Conservation (phyloP, 805 yeast species). For the Brettanomyces sp. region DNA sequence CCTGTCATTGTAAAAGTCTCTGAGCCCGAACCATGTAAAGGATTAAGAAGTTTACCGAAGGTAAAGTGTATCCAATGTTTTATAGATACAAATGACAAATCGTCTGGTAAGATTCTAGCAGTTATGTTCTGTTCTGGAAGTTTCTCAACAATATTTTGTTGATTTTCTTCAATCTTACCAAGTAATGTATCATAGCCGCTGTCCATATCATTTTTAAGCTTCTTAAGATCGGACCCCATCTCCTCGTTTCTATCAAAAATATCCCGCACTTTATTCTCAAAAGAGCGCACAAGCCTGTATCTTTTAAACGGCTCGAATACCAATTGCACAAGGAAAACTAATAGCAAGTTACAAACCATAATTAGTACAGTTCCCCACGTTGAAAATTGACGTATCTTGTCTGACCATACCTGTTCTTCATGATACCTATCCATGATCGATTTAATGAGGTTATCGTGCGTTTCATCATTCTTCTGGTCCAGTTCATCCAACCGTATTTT, state of each 20-base stretch:
- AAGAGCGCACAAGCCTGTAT: conserved; percentile 65
- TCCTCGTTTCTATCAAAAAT: conserved; percentile 31
- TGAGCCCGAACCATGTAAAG: background rate
- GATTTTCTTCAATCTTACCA: background rate
- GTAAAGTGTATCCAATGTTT: background rate
- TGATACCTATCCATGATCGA: conserved; percentile 84
- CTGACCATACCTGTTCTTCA: conserved; percentile 98
- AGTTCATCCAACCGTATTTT: conserved; percentile 38
- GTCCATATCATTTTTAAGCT: conserved; percentile 11
- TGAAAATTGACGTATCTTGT: conserved; percentile 84
- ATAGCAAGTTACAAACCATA: conserved; percentile 75
- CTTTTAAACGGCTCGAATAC: conserved; percentile 94
- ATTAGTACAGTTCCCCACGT: conserved; percentile 94
- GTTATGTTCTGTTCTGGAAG: background rate
- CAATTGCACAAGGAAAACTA: conserved; percentile 76
- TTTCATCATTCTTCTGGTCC: conserved; percentile 58
- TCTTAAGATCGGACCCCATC: conserved; percentile 9
- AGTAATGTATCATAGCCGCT: conserved; percentile 4
- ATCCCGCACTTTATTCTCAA: conserved; percentile 68
- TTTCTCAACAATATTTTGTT: background rate
- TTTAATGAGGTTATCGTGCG: conserved; percentile 59
- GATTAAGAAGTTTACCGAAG: background rate
- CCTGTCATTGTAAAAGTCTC: background rate
- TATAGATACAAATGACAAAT: background rate
- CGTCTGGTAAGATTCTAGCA: background rate